A percentile compares a stretch with the other conserved stretches of the same genome.
Evolutionary conservation across 345 rosid species (phyloP).

Genomic region (Mangifera indica): DNA sequence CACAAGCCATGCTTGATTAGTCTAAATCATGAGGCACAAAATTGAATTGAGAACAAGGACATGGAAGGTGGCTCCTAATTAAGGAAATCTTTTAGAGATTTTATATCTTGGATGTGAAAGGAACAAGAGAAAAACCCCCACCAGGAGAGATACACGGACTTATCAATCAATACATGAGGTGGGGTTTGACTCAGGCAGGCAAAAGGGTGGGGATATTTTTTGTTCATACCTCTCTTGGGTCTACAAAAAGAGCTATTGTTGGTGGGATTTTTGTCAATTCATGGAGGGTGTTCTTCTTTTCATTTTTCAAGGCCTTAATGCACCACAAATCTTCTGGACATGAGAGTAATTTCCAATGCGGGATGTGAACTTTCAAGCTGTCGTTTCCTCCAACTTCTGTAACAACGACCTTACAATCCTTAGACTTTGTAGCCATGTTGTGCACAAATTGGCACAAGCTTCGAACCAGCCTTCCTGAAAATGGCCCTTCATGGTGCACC

Average conservation of each 20-base stretch:
- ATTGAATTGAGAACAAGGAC: slow-evolving; percentile 33
- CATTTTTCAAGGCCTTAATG: slow-evolving; percentile 57
- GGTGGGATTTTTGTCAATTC: slow-evolving; percentile 35
- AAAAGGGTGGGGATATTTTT: slow-evolving; percentile 8
- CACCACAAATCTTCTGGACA: slow-evolving; percentile 89
- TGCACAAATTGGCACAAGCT: slow-evolving; percentile 55
- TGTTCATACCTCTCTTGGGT: slow-evolving; percentile 75
- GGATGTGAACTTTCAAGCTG: slow-evolving; percentile 42
- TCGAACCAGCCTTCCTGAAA: slow-evolving; percentile 52
- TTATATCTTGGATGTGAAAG: slow-evolving; percentile 40
- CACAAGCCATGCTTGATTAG: slow-evolving; percentile 30
- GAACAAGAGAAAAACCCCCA: slow-evolving; percentile 42
- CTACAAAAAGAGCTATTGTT: slow-evolving; percentile 60
- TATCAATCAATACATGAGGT: slow-evolving; percentile 28
- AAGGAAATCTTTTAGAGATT: slow-evolving; percentile 57
- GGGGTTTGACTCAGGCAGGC: slow-evolving; percentile 23
- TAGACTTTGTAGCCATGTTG: slow-evolving; percentile 54
- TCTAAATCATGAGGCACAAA: slow-evolving; percentile 32
- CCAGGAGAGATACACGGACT: slow-evolving; percentile 25
- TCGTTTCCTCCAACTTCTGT: slow-evolving; percentile 60
- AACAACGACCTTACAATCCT: slow-evolving; percentile 56
- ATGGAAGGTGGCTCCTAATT: slow-evolving; percentile 61
- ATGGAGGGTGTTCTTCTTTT: slow-evolving; percentile 23
- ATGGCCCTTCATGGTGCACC: slow-evolving; percentile 55
- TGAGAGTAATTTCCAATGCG: slow-evolving; percentile 71